A percentile compares a stretch with the other conserved stretches of the same genome.
Evolutionary conservation across 805 yeast genomes (phyloP).

Genomic region (Metschnikowia chrysomelidarum): DNA sequence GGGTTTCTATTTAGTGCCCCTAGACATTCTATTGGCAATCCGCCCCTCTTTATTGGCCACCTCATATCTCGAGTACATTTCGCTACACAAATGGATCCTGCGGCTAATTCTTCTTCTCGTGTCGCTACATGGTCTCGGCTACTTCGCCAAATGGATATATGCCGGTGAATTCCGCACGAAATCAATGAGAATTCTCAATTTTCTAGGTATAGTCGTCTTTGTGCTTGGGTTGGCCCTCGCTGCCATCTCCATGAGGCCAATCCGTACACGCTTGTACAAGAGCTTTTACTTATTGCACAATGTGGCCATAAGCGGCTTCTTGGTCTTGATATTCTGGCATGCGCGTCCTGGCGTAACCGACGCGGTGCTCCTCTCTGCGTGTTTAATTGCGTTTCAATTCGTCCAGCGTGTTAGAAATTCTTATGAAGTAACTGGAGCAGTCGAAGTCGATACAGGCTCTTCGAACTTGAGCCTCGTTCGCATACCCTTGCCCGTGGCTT

Average conservation of each 20-base stretch:
- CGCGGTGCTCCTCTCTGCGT: conserved; percentile 23
- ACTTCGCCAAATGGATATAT: conserved; percentile 45
- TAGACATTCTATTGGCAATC: conserved; percentile 53
- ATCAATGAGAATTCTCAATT: conserved; percentile 37
- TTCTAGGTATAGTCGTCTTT: conserved; percentile 51
- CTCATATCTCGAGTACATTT: conserved; percentile 53
- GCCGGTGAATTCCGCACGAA: conserved; percentile 34
- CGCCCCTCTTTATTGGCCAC: conserved; percentile 51
- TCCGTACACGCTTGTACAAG: conserved; percentile 50
- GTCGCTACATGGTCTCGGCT: conserved; percentile 53
- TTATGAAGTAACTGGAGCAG: conserved; percentile 15
- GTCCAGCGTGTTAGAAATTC: conserved; percentile 27
- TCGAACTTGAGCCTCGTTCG: conserved; percentile 23
- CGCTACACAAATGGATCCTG: conserved; percentile 71
- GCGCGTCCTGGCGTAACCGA: conserved; percentile 66
- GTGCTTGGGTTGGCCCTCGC: conserved; percentile 34
- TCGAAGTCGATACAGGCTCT: conserved; percentile 14
- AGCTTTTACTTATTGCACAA: conserved; percentile 59
- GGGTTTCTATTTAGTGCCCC: conserved; percentile 55
- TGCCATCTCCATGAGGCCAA: conserved; percentile 45
- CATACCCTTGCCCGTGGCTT: conserved; percentile 21
- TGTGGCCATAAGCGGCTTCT: conserved; percentile 43
- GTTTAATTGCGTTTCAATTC: conserved; percentile 36
- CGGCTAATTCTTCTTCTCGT: conserved; percentile 49
- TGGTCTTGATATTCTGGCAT: conserved; percentile 51